These are phyloP conservation scores for Eutrema yunnanense DNA, from an alignment of 345 rosid species.

Conservation along the genomic window DNA sequence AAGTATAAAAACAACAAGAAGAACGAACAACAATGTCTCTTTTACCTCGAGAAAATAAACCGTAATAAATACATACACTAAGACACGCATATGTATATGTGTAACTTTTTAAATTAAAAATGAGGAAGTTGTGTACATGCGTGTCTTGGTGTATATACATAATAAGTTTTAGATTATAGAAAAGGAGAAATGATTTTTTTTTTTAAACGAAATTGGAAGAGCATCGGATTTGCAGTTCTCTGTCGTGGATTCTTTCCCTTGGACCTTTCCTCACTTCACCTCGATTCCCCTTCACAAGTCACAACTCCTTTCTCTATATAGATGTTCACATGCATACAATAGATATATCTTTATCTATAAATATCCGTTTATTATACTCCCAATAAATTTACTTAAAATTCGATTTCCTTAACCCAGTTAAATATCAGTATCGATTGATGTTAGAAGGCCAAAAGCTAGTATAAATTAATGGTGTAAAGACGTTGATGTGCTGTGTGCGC, in stretches of 20 bases:
- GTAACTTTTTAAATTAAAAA: background rate
- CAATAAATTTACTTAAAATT: background rate
- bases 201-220: constrained; percentile 15
- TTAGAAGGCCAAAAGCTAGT: background rate
- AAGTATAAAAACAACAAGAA: constrained; percentile 35
- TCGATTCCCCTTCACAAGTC: constrained; percentile 10
- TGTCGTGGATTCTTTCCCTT: constrained; percentile 43
- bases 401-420: background rate
- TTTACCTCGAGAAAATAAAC: constrained; percentile 34
- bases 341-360: background rate
- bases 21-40: constrained; percentile 41
- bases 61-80: constrained; percentile 12
- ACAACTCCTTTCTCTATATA: constrained; percentile 12
- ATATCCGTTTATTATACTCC: background rate
- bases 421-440: background rate
- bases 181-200: background rate
- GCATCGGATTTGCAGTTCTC: constrained; percentile 51
- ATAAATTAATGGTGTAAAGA: background rate
- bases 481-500: background rate
- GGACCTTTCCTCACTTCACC: constrained; percentile 42
- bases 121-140: background rate
- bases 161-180: background rate
- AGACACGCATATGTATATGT: constrained; percentile 5
- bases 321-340: constrained; percentile 18
- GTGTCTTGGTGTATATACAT: background rate